Conservation (phyloP, 805 yeast species). For the Metschnikowia rubicola region DNA sequence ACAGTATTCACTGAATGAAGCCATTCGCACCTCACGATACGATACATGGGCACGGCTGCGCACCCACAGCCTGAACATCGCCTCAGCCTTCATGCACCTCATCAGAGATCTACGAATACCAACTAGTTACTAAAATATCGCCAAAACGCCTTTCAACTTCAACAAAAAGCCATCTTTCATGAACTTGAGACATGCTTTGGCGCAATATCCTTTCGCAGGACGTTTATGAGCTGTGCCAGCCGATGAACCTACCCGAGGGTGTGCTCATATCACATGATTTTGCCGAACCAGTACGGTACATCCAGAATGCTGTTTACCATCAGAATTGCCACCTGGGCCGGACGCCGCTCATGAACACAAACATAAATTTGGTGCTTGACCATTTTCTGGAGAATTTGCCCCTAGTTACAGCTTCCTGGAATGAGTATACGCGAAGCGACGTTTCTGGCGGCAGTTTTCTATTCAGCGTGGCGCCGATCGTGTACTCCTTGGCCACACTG, state of each 20-base stretch:
- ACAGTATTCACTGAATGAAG: no score
- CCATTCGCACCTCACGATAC: neutral
- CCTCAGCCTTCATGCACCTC: neutral
- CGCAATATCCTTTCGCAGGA: slow-evolving; percentile 6
- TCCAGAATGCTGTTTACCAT: slow-evolving; percentile 23
- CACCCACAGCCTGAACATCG: neutral
- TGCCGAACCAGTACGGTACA: slow-evolving; percentile 20
- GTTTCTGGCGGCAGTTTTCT: slow-evolving; percentile 43
- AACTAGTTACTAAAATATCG: no score
- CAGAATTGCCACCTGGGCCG: slow-evolving; percentile 31
- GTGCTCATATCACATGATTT: slow-evolving; percentile 29
- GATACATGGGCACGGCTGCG: neutral
- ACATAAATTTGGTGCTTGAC: slow-evolving; percentile 30
- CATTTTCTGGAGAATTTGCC: slow-evolving; percentile 38
- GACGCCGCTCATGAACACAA: slow-evolving; percentile 39
- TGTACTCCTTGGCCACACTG: slow-evolving; percentile 60
- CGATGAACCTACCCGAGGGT: slow-evolving; percentile 31
- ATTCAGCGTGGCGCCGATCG: slow-evolving; percentile 57
- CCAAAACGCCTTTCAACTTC: no score
- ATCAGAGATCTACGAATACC: no score
- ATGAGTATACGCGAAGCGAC: slow-evolving; percentile 26
- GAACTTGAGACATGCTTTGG: slow-evolving; percentile 4
- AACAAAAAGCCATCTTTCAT: no score
- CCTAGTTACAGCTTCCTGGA: slow-evolving; percentile 48
- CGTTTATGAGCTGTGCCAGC: slow-evolving; percentile 31